Evolutionary conservation across 169 alveolate genomes (phyloP), one percentile per base, ranked within the genome.

Genomic region (Eimeria praecox): DNA sequence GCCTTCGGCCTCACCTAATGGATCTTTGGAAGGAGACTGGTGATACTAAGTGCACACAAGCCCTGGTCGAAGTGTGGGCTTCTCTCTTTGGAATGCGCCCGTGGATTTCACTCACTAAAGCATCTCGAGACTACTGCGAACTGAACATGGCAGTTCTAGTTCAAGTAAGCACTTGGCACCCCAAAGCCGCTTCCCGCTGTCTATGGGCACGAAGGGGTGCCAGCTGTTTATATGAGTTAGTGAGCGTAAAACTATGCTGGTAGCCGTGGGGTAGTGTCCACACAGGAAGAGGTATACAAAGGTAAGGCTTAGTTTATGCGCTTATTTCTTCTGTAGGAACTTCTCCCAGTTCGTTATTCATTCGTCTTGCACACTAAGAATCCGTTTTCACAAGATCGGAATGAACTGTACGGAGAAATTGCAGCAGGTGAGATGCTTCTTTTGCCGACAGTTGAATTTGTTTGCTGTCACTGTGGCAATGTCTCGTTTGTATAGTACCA

Each of bases 301-400:
- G 1, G 14, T 52, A n/a, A 30, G 69, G 30, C 54, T 16, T 56
- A 2, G 42, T 30, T 52, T 56, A 59, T 24, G 38, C 83, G 1
- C 14, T 73, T 30, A 27, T 73, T 73, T 73, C 54, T 38, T 6
- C 20, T 18, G n/a, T 30, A 98, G 98, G 98, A 97, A 96, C 97
- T 98, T 64, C 96, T 98, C 66, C 98, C 98, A 30, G 99, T 99
- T 24, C 98, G 98, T 94, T 98, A 98, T 88, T 98, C 99, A 40
- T 98, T 96, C 96, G 99, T 98, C 35, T 97, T 98, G 56, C 99
- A 98, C 96, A 98, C 99, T 42, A 95, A 97, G 95, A 98, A 98
- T 87, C 99, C 99, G 9, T 97, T 97, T 78, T 97, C 97, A 20
- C 96, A 96, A 85, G 91, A 92, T 83, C 94, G 95, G 85, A 97